Base-by-base conservation (phyloP, 305 asterid species). In the Fraxinus greggii region DNA sequence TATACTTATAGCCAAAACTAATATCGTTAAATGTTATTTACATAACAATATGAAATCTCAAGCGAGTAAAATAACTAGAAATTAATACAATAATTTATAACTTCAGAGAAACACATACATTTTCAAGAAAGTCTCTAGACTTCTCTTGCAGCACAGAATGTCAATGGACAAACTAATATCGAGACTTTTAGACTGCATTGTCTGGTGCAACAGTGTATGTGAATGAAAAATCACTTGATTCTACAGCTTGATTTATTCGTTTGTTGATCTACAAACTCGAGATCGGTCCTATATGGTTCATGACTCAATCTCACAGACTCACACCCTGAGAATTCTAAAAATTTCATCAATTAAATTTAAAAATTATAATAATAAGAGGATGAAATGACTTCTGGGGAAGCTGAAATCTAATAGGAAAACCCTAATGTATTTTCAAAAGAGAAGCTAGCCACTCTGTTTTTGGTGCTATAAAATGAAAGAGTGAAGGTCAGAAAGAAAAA, bases 361-460 rank as follows among this genome's bases (percentile, higher is more conserved):
- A 4, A 48, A 48, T 3, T 13, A 15, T 48, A 42, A 12, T 42
- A 42, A 42, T 42, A 42, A 13, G 3, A 42, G 12, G 54, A 42
- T 42, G 54, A 42, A 42, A 42, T 42, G n/a, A 12, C n/a, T 42
- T 42, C 54, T 12, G 54, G n/a, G n/a, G n/a, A 42, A 42, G 54
- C 29, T 3, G 81, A 81, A 32, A 31, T 56, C 75, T 40, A 36
- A 31, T 42, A 32, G 15, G 33, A 23, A 79, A 35, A 15, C 40
- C 82, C 38, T 40, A 33, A n/a, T 73, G 63, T 31, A 29, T 19
- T 56, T 78, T 65, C 24, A 76, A 76, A 78, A 10, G 75, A 81
- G 48, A 76, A 85, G 70, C 75, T 19, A 78, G 69, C 23, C 45
- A 12, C 36, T 10, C 33, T 19, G 21, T 31, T 54, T 63, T 63